Percentiles rank a stretch among this genome's conserved stretches.
phyloP scores from a whole-genome alignment of 148 eudicot species.

The Rhododendron williamsianum region DNA sequence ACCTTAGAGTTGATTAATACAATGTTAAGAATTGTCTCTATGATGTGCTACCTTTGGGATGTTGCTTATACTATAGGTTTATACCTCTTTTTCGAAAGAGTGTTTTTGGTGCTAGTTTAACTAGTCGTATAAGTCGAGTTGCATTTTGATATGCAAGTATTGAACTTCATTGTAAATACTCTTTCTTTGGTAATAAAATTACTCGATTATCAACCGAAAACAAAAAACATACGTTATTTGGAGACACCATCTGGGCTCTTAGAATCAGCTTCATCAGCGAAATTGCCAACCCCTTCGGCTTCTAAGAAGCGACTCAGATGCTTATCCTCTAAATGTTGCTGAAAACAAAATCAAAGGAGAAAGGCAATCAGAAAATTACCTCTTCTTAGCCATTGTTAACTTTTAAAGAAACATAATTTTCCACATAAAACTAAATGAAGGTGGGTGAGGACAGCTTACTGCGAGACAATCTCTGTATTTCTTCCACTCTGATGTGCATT shows the following conservation, averaged over 20 bases:
- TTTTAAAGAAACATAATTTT: not conserved
- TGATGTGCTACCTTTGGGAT: not conserved
- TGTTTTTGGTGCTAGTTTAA: not conserved
- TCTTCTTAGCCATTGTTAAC: not conserved
- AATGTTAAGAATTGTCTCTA: not conserved
- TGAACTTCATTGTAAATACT: not conserved
- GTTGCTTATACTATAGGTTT: not conserved
- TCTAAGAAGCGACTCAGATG: conserved; percentile 78
- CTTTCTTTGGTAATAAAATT: not conserved
- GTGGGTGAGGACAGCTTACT: conserved; percentile 23
- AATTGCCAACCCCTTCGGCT: conserved; percentile 48
- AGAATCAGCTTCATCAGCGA: conserved; percentile 27
- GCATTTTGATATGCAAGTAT: not conserved
- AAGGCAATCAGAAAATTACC: not conserved
- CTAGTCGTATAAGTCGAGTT: not conserved
- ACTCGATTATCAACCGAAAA: not conserved
- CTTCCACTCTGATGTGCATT: conserved; percentile 76
- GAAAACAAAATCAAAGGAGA: conserved; percentile 17
- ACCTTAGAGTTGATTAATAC: not conserved
- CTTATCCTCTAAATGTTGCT: conserved; percentile 91
- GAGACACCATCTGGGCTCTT: conserved; percentile 30
- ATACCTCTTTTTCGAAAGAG: not conserved
- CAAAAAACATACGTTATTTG: conserved; percentile 20
- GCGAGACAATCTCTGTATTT: conserved; percentile 86
- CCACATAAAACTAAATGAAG: not conserved